Conservation (phyloP, 1,284 basidiomycete genomes). For the Pascua sp. region DNA sequence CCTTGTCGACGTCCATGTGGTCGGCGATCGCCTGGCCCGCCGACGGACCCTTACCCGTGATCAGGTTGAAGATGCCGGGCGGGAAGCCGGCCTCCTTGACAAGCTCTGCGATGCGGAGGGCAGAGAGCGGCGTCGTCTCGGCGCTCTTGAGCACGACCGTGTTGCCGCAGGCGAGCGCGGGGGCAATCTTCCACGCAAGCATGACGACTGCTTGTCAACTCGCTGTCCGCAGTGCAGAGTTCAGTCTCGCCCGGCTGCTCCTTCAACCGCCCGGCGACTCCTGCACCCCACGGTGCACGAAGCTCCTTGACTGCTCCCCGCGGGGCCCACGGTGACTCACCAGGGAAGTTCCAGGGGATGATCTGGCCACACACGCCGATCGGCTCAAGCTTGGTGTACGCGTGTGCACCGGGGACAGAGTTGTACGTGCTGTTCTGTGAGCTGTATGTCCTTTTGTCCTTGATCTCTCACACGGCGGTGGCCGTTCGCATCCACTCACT, state of each 20-base stretch:
- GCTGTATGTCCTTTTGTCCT: not conserved
- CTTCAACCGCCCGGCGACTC: not conserved
- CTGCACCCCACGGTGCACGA: too few relatives aligned
- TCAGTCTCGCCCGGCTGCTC: not conserved
- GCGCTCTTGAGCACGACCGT: constrained; percentile 43
- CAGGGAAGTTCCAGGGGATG: constrained; percentile 68
- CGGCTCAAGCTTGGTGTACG: constrained; percentile 87
- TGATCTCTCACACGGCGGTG: too few relatives aligned
- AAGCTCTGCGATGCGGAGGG: constrained; percentile 59
- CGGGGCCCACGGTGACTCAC: not conserved
- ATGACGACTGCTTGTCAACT: constrained; percentile 58
- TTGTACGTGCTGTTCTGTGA: constrained; percentile 13
- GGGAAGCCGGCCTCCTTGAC: constrained; percentile 80
- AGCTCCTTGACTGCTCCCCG: not conserved
- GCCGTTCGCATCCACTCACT: constrained; percentile 35
- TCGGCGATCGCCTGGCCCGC: constrained; percentile 55
- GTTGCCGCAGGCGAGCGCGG: constrained; percentile 68
- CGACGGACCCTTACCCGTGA: constrained; percentile 66
- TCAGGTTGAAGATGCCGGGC: constrained; percentile 79
- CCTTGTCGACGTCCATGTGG: constrained; percentile 74
- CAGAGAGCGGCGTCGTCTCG: constrained; percentile 81
- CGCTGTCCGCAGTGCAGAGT: not conserved
- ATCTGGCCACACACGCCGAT: constrained; percentile 80
- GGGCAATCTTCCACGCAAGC: constrained; percentile 85
- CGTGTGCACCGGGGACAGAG: constrained; percentile 48